Conservation (phyloP, 352 stramenopile genomes). For the Pythium plurisporium region DNA sequence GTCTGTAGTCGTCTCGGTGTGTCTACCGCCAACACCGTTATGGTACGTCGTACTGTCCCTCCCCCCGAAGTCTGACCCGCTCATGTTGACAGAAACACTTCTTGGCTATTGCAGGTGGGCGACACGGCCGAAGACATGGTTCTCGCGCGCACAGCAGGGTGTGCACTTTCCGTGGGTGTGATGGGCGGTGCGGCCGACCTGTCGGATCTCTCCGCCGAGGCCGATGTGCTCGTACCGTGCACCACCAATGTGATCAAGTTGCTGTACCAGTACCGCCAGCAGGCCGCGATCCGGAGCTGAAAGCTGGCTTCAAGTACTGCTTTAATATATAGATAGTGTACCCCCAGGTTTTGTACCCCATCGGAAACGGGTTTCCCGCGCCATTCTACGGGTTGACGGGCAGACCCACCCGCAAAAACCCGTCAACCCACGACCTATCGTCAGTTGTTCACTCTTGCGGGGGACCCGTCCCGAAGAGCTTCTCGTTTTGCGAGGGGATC, state of each 20-base stretch:
- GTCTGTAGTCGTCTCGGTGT: constrained; percentile 38
- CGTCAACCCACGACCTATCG: constrained; percentile 12
- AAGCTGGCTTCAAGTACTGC: no score
- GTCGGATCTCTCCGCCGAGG: constrained; percentile 36
- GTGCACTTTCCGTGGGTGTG: constrained; percentile 38
- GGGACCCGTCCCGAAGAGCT: constrained; percentile 26
- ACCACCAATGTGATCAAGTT: constrained; percentile 41
- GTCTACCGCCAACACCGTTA: constrained; percentile 34
- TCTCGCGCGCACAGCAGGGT: constrained; percentile 28
- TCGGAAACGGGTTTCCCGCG: background rate
- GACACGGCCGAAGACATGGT: constrained; percentile 47
- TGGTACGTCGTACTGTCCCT: constrained; percentile 18
- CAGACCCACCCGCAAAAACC: background rate
- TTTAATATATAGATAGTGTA: background rate
- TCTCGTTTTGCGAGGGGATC: background rate
- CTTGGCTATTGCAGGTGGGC: constrained; percentile 34
- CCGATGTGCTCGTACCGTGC: constrained; percentile 44
- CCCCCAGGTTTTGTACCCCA: background rate
- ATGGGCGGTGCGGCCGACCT: constrained; percentile 35
- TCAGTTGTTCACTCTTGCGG: constrained; percentile 24
- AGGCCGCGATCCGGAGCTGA: background rate
- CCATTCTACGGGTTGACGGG: no score
- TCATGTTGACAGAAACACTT: no score
- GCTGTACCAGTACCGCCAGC: constrained; percentile 34
- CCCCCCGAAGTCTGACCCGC: no score